Base-by-base conservation (phyloP, 257 asterid genomes). In the Solanum chilense region DNA sequence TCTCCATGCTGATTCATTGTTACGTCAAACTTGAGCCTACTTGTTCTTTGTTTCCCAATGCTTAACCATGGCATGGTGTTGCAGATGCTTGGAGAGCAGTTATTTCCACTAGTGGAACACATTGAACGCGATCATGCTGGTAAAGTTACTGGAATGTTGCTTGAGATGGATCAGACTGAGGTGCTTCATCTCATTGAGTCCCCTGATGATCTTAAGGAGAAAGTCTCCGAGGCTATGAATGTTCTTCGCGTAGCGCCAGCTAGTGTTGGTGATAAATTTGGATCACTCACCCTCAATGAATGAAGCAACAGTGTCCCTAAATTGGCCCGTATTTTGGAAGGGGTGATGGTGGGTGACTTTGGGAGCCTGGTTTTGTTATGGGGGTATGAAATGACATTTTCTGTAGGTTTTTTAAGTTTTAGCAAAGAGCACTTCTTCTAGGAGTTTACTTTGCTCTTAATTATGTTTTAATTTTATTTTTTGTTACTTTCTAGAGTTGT, bases 81-180 rank as follows among this genome's bases (percentile, higher is more conserved):
- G 92, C 92, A 96, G 99, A 94, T 95, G 92, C 90, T 96, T 49
- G 99, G 99, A 3, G 99, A 96, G 86, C 94, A 95, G 27, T 88
- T 96, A 7, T 96, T 90, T 87, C 98, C 98, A 9, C 93, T 95
- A 0, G 99, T 96, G 88, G 96, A 94, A 62, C 91, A 89, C 18
- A 66, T 93, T 1, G 99, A 93, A 85, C 92, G 33, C 12, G 94
- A 88, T 35, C 87, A 88, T 42, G 96, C 97, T 18, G 94, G 95
- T 62, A 95, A 96, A 88, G 94, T 96, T 15, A 96, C 99, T 0
- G 99, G 99, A 2, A 96, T 96, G 99, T 49, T 96, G 86, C 81
- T 96, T 89, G 99, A 96, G 92, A 96, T 96, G 98, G 99, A 95
- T 87, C 99, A 96, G 84, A 90, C 95, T 1, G 99, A 96, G 86